A percentile compares a stretch with the other conserved stretches of the same genome.
Conservation (phyloP, 352 stramenopile species). For the Phytopythium montanum region DNA sequence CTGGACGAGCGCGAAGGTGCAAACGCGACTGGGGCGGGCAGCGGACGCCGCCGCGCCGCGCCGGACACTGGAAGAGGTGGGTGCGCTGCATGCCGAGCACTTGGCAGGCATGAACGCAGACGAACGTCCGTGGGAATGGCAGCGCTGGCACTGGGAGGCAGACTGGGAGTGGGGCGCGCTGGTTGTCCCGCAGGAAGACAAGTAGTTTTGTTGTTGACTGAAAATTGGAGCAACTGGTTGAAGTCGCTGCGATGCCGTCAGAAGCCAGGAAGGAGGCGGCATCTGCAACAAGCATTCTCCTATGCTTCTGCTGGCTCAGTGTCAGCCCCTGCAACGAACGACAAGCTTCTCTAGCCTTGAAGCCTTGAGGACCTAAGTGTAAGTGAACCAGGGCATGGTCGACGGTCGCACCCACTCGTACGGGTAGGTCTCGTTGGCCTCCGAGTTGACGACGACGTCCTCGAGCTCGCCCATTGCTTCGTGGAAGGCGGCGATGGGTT, state of each 20-base stretch:
- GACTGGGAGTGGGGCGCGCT: conserved; percentile 48
- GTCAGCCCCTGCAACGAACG: too few species aligned
- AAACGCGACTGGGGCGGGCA: conserved; percentile 19
- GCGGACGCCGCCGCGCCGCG: conserved; percentile 13
- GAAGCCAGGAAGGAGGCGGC: too few species aligned
- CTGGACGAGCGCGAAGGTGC: conserved; percentile 39
- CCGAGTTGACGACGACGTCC: conserved; percentile 6
- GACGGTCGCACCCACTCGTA: conserved; percentile 9
- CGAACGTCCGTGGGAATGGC: conserved; percentile 38
- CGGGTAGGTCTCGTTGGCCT: conserved; percentile 25
- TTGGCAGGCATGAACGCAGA: conserved; percentile 20
- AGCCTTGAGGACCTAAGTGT: too few species aligned
- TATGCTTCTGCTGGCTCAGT: too few species aligned
- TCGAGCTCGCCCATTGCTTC: neutral
- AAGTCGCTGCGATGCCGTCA: neutral
- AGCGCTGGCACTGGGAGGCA: conserved; percentile 35
- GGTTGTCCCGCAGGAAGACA: neutral
- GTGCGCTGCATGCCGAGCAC: conserved; percentile 37
- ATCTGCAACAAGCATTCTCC: too few species aligned
- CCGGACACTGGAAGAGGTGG: conserved; percentile 30
- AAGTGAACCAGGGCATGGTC: conserved; percentile 26
- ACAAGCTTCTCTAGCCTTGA: conserved; percentile 7
- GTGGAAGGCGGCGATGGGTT: conserved; percentile 24
- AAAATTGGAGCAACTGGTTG: too few species aligned
- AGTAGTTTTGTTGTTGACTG: too few species aligned